Conservation (phyloP, 2,329 filamentous ascomycete genomes). For the Arthrinium phaeospermum region DNA sequence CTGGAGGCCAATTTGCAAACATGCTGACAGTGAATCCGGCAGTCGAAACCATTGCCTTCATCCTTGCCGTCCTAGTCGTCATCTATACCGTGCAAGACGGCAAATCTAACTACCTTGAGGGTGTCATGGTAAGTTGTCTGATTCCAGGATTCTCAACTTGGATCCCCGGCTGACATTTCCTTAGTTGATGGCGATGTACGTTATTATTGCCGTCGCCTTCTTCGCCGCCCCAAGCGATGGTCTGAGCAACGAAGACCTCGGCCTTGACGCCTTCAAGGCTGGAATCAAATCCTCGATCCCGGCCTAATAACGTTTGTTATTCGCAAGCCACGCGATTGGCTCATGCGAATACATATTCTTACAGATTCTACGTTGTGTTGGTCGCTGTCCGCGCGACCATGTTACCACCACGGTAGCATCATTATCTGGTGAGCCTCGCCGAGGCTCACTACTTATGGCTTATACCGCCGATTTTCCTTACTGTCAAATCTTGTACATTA, state of each 20-base stretch:
- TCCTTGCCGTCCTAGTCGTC: conserved; percentile 75
- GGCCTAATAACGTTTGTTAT: conserved; percentile 22
- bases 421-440: not conserved
- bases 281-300: conserved; percentile 4
- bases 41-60: conserved; percentile 80
- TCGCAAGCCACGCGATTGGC: not conserved
- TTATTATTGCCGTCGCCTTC: conserved; percentile 66
- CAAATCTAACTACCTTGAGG: conserved; percentile 84
- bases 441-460: not conserved
- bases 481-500: conserved; percentile 4
- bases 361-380: conserved; percentile 5
- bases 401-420: not conserved
- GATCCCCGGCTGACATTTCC: not conserved
- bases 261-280: not conserved
- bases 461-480: not conserved
- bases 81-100: conserved; percentile 81
- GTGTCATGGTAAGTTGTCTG: conserved; percentile 66
- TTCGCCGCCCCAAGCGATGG: conserved; percentile 59
- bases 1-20: conserved; percentile 21
- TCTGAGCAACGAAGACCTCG: conserved; percentile 45
- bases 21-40: conserved; percentile 25
- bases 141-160: not conserved
- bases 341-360: not conserved
- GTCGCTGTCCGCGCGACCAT: not conserved
- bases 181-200: conserved; percentile 56